A percentile compares a stretch with the other conserved stretches of the same genome.
Conservation (phyloP, 2,329 filamentous ascomycete genomes). For the Setomelanomma holmii region DNA sequence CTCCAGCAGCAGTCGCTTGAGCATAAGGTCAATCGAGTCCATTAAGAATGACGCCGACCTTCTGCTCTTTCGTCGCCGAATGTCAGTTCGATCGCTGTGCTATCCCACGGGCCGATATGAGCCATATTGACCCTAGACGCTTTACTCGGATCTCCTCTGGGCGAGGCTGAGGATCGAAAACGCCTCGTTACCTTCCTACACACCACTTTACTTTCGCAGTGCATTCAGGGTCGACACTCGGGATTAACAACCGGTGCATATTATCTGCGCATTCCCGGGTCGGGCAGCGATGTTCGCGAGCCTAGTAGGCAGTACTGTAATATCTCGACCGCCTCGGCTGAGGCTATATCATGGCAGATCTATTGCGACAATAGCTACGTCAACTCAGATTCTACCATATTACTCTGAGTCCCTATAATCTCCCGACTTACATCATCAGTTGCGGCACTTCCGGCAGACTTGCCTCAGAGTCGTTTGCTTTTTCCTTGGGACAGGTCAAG, state of each 20-base stretch:
- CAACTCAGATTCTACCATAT: not conserved
- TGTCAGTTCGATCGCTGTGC: not conserved
- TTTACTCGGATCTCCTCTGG: conserved; percentile 18
- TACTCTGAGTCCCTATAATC: not conserved
- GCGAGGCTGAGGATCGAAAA: conserved; percentile 22
- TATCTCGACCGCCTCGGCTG: not conserved
- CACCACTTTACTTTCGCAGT: conserved; percentile 11
- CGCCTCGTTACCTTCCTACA: conserved; percentile 4
- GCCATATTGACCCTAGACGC: conserved; percentile 16
- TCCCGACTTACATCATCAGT: not conserved
- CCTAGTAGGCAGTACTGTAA: not conserved
- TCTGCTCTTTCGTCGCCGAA: not conserved
- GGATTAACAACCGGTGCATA: conserved; percentile 10
- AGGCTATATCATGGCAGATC: not conserved
- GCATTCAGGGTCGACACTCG: not conserved
- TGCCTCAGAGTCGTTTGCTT: no score
- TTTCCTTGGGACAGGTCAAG: no score
- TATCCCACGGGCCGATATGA: conserved; percentile 17
- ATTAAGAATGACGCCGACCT: no score
- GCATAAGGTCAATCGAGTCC: not conserved
- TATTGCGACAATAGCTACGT: conserved; percentile 4
- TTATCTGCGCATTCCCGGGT: conserved; percentile 2
- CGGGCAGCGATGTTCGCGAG: not conserved
- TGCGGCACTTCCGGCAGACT: no score
- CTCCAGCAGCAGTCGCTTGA: not conserved